Percentiles rank a stretch among this genome's conserved stretches.
phyloP scores from a whole-genome alignment of 2,329 filamentous ascomycete genomes.

The Trichophyton benhamiae region DNA sequence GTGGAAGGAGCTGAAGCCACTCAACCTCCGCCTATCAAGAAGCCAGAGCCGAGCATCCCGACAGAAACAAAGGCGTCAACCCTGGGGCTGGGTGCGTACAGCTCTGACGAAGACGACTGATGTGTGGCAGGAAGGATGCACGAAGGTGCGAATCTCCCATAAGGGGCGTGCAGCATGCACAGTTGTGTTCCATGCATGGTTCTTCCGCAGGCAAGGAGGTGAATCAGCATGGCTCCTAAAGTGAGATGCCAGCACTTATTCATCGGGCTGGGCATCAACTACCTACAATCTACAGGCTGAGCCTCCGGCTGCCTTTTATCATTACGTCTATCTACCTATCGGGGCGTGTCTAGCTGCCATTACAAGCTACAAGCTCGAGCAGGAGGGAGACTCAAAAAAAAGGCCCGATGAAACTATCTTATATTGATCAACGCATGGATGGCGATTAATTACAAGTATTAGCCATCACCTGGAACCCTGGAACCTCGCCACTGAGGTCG shows the following conservation, averaged over 20 bases:
- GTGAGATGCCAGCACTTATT: not conserved
- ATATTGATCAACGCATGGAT: not conserved
- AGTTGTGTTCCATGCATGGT: not conserved
- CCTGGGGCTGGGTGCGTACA: slow-evolving; percentile 29
- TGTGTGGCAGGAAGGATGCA: not conserved
- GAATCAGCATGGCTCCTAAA: not conserved
- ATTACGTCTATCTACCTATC: not conserved
- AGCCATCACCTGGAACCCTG: not conserved
- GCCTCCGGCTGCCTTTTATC: not conserved
- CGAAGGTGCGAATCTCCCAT: not conserved
- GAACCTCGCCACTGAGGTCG: not conserved
- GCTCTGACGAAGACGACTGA: slow-evolving; percentile 28
- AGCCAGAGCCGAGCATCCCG: not conserved
- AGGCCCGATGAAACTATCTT: not conserved
- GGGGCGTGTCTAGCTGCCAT: not conserved
- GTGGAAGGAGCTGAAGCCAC: not conserved
- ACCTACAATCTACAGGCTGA: not conserved
- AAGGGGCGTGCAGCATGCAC: not conserved
- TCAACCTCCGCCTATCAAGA: not conserved
- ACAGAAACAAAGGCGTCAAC: slow-evolving; percentile 12
- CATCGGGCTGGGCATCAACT: not conserved
- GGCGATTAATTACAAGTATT: not conserved
- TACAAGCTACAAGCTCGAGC: not conserved
- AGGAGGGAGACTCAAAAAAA: not conserved
- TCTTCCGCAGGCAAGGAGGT: not conserved